phyloP scores from a whole-genome alignment of 331 rosid genomes.

The Ulmus americana region DNA sequence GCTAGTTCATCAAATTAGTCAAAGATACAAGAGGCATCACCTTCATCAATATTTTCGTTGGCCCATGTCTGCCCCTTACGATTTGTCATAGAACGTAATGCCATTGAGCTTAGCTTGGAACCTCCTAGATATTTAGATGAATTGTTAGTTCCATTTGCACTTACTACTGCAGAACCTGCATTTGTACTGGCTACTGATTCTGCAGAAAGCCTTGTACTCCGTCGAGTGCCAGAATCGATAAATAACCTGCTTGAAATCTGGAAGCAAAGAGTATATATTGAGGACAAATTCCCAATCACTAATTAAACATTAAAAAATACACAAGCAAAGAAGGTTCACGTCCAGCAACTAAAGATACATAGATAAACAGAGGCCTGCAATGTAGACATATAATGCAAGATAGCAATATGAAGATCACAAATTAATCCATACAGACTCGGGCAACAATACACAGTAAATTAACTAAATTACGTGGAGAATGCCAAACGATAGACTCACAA shows the following conservation, averaged over 20 bases:
- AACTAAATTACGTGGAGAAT: background rate
- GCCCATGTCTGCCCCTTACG: slow-evolving; percentile 87
- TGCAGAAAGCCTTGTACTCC: slow-evolving; percentile 78
- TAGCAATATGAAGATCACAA: background rate
- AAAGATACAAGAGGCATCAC: slow-evolving; percentile 21
- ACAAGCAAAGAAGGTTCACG: background rate
- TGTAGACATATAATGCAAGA: background rate
- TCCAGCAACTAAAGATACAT: background rate
- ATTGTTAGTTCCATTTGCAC: slow-evolving; percentile 73
- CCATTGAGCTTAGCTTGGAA: slow-evolving; percentile 63
- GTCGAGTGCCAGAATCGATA: slow-evolving; percentile 90
- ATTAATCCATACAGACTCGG: background rate
- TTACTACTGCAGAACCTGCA: slow-evolving; percentile 43
- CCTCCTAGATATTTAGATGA: slow-evolving; percentile 80
- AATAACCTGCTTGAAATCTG: slow-evolving; percentile 96
- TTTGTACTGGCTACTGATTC: slow-evolving; percentile 60
- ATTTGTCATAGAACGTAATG: slow-evolving; percentile 62
- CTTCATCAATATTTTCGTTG: slow-evolving; percentile 84
- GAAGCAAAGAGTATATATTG: slow-evolving; percentile 13
- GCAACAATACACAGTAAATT: background rate
- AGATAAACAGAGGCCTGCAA: background rate
- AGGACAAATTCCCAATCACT: background rate
- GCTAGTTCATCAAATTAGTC: background rate
- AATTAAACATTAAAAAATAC: background rate
- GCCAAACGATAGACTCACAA: background rate